A percentile compares a stretch with the other conserved stretches of the same genome.
Conservation (phyloP, 1,284 basidiomycete species). For the Termitomyces sp. region DNA sequence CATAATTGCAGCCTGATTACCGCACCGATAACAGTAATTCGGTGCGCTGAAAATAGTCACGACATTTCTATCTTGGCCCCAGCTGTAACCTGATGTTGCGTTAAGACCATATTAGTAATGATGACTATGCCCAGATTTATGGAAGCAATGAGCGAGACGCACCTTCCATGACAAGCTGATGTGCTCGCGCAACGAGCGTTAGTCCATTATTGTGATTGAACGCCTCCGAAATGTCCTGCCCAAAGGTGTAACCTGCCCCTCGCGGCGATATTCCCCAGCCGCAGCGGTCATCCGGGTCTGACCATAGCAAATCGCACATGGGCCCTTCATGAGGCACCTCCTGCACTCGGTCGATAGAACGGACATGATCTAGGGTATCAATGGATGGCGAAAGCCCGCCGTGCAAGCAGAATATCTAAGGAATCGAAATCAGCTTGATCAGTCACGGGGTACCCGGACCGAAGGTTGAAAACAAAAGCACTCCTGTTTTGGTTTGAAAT, state of each 20-base stretch:
- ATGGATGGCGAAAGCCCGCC: slow-evolving; percentile 98
- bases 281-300: slow-evolving; percentile 97
- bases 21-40: slow-evolving; percentile 99
- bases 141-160: slow-evolving; percentile 19
- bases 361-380: slow-evolving; percentile 98
- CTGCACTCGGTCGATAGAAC: slow-evolving; percentile 97
- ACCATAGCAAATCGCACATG: slow-evolving; percentile 99
- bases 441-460: slow-evolving; percentile 16
- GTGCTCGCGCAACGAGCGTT: slow-evolving; percentile 92
- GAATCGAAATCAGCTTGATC: slow-evolving; percentile 16
- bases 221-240: slow-evolving; percentile 96
- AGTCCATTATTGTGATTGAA: slow-evolving; percentile 99
- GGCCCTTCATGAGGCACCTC: slow-evolving; percentile 99
- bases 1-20: slow-evolving; percentile 99
- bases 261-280: slow-evolving; percentile 99
- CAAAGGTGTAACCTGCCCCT: slow-evolving; percentile 98
- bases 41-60: slow-evolving; percentile 99
- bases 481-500: slow-evolving; percentile 8
- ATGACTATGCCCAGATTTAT: neutral
- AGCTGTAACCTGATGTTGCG: slow-evolving; percentile 72
- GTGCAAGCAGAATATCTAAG: slow-evolving; percentile 97
- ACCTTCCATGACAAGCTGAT: slow-evolving; percentile 99
- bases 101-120: neutral
- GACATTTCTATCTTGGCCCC: slow-evolving; percentile 99
- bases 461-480: slow-evolving; percentile 10